Base-by-base conservation (phyloP, 2,329 filamentous ascomycete genomes). In the Colletotrichum limetticola region DNA sequence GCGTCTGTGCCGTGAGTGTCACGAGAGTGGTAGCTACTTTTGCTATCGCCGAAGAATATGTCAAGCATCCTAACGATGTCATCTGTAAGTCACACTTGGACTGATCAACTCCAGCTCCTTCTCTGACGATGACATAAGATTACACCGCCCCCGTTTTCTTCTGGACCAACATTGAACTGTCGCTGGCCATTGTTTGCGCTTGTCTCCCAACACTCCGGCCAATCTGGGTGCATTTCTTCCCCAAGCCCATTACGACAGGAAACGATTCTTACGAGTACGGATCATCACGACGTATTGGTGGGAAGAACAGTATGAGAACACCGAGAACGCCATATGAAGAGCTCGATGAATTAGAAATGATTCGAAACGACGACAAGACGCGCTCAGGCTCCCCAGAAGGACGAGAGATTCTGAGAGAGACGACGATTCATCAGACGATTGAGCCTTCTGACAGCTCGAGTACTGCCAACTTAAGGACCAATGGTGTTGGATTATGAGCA, bases 111-210 rank as follows among this genome's bases (percentile, higher is more conserved):
- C 12, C 7, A 5, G 28, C 6, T 30, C 2, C 12, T 5, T 14
- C 9, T 2, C 58, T 57, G 19, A 64, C 8, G 2, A 3, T 5
- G 22, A 5, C 2, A 24, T 4, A 53, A 78, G 78, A 79, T 46
- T 78, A 79, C 49, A 78, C 77, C 1, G 77, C 77, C 1, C 77
- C 78, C 0, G 76, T 76, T 2, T 78, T 81, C 30, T 80, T 81
- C 76, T 84, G 83, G 81, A 84, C 82, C 7, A 79, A 83, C 65
- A 80, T 84, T 69, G 83, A 85, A 72, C 80, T 83, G 74, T 82
- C 82, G 68, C 78, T 82, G 55, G 82, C 82, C 58, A 79, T 85
- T 72, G 77, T 84, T 19, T 84, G 83, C 71, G 78, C 82, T 52
- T 83, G 82, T 74, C 78, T 85, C 7, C 83, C 83, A 0, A 83